Conservation (phyloP, 2,329 filamentous ascomycete species). For the Lachnellula cervina region DNA sequence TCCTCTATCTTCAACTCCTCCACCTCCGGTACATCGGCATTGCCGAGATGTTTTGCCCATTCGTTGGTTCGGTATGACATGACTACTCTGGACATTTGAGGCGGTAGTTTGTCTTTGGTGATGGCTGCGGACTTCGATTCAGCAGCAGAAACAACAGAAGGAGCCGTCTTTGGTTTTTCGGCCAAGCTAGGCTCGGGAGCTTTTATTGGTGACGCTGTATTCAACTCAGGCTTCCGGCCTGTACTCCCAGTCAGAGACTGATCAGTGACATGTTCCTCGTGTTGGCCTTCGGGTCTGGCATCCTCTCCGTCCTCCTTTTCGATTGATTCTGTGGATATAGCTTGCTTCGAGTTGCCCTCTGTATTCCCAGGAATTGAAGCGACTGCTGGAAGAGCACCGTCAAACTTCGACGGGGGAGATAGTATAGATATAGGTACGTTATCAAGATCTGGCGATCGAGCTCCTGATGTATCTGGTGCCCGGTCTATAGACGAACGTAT, state of each 20-base stretch:
- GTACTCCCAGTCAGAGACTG: slow-evolving; percentile 19
- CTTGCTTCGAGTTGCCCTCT: neutral
- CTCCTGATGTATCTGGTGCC: slow-evolving; percentile 11
- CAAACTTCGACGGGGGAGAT: neutral
- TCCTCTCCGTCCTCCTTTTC: neutral
- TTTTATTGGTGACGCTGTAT: neutral
- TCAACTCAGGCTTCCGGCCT: slow-evolving; percentile 16
- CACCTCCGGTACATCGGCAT: slow-evolving; percentile 66
- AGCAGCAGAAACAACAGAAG: slow-evolving; percentile 37
- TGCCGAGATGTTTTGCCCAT: slow-evolving; percentile 85
- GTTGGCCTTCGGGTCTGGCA: neutral
- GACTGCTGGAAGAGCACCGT: neutral
- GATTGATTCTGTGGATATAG: neutral
- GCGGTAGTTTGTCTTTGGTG: slow-evolving; percentile 59
- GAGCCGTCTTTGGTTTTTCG: slow-evolving; percentile 15
- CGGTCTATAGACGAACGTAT: slow-evolving; percentile 21
- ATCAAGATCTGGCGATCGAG: slow-evolving; percentile 5
- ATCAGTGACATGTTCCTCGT: neutral
- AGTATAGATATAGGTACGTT: neutral
- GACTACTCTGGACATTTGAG: slow-evolving; percentile 70
- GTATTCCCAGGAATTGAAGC: neutral
- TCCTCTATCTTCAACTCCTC: slow-evolving; percentile 54
- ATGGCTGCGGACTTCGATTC: slow-evolving; percentile 45
- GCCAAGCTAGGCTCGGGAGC: slow-evolving; percentile 9
- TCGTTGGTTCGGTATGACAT: slow-evolving; percentile 87